Conservation (phyloP, 1,284 basidiomycete genomes). For the Entoloma clypeatum region DNA sequence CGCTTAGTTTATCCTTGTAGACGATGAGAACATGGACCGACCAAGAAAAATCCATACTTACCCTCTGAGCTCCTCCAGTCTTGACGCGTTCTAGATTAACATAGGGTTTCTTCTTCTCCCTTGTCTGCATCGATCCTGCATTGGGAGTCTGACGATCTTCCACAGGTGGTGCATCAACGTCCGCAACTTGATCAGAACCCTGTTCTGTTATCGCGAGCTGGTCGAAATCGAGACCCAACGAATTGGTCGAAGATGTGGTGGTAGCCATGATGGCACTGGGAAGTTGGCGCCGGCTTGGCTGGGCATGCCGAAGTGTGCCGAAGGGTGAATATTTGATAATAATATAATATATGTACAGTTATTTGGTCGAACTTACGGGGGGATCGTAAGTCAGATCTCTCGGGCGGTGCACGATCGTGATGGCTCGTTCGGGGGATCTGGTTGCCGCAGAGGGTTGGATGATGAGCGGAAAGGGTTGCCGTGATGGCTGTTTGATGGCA, state of each 20-base stretch:
- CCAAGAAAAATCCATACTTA: conserved; percentile 30
- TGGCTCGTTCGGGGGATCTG: too few species aligned
- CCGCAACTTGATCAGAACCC: conserved; percentile 12
- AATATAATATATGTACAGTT: too few species aligned
- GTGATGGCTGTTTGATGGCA: too few species aligned
- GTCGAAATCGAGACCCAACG: conserved; percentile 65
- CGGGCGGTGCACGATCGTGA: too few species aligned
- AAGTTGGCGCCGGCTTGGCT: too few species aligned
- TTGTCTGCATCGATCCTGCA: conserved; percentile 15
- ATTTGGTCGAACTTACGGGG: too few species aligned
- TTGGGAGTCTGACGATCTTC: conserved; percentile 8
- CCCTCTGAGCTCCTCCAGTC: conserved; percentile 71
- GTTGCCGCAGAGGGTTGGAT: too few species aligned
- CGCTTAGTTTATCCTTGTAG: conserved; percentile 65
- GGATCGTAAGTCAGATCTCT: too few species aligned
- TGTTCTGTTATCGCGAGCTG: conserved; percentile 34
- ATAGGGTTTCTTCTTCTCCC: conserved; percentile 59
- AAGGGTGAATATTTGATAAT: too few species aligned
- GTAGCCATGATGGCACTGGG: conserved; percentile 32
- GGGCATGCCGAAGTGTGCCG: too few species aligned
- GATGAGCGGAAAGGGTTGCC: too few species aligned
- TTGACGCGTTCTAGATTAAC: conserved; percentile 74
- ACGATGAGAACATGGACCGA: conserved; percentile 17
- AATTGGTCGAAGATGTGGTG: conserved; percentile 41
- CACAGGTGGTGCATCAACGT: conserved; percentile 15